phyloP scores from a whole-genome alignment of 2,329 filamentous ascomycete genomes.

The Aspergillus hortae region DNA sequence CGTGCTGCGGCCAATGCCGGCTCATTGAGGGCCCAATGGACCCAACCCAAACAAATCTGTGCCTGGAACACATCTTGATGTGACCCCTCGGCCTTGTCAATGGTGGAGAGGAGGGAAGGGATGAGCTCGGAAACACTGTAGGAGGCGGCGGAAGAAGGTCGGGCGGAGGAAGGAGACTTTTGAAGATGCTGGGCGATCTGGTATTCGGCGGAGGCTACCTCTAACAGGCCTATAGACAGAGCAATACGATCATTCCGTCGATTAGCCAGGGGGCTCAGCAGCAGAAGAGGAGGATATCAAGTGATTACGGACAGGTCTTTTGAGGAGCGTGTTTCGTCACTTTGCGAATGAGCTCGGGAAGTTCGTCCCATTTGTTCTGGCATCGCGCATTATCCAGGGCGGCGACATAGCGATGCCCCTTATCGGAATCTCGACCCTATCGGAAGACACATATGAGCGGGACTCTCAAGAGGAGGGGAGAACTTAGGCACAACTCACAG shows the following conservation, averaged over 20 bases:
- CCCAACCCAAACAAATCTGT: conserved; percentile 76
- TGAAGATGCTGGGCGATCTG: conserved; percentile 57
- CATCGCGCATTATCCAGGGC: conserved; percentile 83
- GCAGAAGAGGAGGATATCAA: conserved; percentile 11
- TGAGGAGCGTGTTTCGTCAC: conserved; percentile 89
- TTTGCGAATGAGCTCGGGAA: conserved; percentile 88
- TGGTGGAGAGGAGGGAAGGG: conserved; percentile 44
- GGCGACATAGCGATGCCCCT: conserved; percentile 77
- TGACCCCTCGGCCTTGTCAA: conserved; percentile 55
- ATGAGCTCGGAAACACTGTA: conserved; percentile 43
- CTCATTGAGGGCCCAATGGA: conserved; percentile 74
- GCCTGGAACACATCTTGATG: conserved; percentile 69
- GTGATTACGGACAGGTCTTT: conserved; percentile 64
- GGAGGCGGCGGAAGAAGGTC: conserved; percentile 36
- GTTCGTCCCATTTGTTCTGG: conserved; percentile 78
- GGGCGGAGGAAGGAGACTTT: conserved; percentile 27
- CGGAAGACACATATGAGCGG: background rate
- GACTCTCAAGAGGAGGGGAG: conserved; percentile 1
- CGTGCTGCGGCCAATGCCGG: conserved; percentile 58
- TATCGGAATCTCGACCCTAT: conserved; percentile 58
- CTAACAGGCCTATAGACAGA: conserved; percentile 57
- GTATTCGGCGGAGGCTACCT: conserved; percentile 67
- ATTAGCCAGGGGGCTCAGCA: background rate
- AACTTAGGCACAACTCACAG: conserved; percentile 14
- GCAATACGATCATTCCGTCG: conserved; percentile 1